Conservation (phyloP, 2,329 filamentous ascomycete genomes). For the Trichoderma sp. region DNA sequence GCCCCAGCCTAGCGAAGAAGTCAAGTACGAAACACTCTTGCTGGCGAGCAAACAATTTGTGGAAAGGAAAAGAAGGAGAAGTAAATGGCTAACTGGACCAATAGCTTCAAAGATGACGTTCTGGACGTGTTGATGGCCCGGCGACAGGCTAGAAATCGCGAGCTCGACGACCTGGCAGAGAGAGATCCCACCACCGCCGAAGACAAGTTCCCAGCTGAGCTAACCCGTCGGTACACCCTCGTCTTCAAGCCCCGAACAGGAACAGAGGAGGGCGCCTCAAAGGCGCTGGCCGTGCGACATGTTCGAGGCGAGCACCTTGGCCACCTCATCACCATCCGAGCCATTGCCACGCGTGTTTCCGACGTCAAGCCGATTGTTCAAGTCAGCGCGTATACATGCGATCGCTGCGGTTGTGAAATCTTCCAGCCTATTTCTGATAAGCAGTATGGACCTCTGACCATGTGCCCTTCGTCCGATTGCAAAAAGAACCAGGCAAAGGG, state of each 20-base stretch:
- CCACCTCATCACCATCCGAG: conserved; percentile 88
- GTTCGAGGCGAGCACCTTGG: conserved; percentile 92
- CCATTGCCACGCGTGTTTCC: conserved; percentile 92
- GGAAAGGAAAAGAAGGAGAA: background rate
- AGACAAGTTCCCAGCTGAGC: conserved; percentile 84
- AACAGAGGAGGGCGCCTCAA: conserved; percentile 62
- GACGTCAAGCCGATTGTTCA: conserved; percentile 98
- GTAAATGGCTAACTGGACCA: conserved; percentile 1
- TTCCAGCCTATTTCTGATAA: conserved; percentile 94
- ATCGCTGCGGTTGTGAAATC: conserved; percentile 93
- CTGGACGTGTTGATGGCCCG: conserved; percentile 96
- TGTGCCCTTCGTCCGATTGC: conserved; percentile 91
- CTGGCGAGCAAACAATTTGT: background rate
- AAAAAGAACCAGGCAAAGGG: conserved; percentile 88
- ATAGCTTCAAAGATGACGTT: conserved; percentile 93
- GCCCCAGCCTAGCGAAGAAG: conserved; percentile 74
- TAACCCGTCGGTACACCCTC: conserved; percentile 91
- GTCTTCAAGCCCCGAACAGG: conserved; percentile 92
- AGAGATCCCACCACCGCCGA: conserved; percentile 66
- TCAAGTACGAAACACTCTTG: conserved; percentile 60
- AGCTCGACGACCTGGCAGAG: conserved; percentile 67
- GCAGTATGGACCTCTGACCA: conserved; percentile 82
- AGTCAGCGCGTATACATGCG: conserved; percentile 97
- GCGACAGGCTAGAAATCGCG: conserved; percentile 81
- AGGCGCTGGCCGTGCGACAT: conserved; percentile 83